Conservation (phyloP, 495 filamentous ascomycete species). For the Tetracladium setigerum region DNA sequence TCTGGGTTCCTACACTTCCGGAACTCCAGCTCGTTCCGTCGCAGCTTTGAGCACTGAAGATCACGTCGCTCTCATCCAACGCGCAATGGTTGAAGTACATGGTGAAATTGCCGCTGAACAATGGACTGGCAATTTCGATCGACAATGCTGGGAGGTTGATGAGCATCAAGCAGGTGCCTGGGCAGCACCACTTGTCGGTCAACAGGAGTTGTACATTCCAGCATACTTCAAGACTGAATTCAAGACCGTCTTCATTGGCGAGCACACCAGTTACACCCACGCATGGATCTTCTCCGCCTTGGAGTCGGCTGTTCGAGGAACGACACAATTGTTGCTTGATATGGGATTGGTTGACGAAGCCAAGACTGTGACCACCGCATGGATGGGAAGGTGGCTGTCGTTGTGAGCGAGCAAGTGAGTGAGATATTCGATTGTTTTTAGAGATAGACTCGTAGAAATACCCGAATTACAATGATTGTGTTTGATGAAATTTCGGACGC, state of each 20-base stretch:
- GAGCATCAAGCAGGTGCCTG: conserved; percentile 44
- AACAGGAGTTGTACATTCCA: conserved; percentile 59
- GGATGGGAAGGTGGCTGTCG: conserved; percentile 59
- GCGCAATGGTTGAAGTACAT: conserved; percentile 54
- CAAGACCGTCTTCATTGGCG: conserved; percentile 58
- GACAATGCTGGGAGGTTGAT: conserved; percentile 54
- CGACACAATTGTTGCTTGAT: conserved; percentile 57
- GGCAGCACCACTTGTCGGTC: conserved; percentile 46
- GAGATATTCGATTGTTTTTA: too few relatives aligned
- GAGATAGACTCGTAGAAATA: too few relatives aligned
- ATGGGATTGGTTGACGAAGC: conserved; percentile 64
- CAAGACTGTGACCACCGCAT: conserved; percentile 51
- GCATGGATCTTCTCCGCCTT: conserved; percentile 65
- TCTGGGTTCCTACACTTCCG: conserved; percentile 46
- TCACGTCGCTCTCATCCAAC: conserved; percentile 46
- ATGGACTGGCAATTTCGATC: conserved; percentile 51
- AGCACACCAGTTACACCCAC: conserved; percentile 66
- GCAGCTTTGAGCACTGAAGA: conserved; percentile 37
- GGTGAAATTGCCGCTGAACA: conserved; percentile 46
- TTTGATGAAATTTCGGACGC: too few relatives aligned
- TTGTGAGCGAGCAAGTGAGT: conserved; percentile 12
- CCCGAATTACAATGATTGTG: too few relatives aligned
- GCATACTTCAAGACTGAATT: conserved; percentile 60
- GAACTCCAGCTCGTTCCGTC: conserved; percentile 8
- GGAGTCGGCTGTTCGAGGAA: conserved; percentile 58